Conservation (phyloP, 495 filamentous ascomycete genomes). For the Aspergillus asperescens region DNA sequence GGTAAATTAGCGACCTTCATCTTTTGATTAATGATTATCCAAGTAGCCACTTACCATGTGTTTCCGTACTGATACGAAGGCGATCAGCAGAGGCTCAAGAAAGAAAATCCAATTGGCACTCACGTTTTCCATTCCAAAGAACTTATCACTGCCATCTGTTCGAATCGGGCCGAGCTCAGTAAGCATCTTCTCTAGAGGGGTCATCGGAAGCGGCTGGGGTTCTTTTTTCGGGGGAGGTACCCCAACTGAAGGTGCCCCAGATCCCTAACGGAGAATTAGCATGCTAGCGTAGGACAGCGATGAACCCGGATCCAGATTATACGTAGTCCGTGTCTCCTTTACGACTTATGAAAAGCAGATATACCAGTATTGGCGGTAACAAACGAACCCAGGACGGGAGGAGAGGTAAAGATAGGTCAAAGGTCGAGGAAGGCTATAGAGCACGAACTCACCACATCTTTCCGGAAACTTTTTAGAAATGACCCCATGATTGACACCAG, state of each 20-base stretch:
- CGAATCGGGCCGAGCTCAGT: constrained; percentile 72
- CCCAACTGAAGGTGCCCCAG: constrained; percentile 39
- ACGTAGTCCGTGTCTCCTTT: neutral
- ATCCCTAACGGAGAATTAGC: constrained; percentile 29
- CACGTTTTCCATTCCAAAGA: constrained; percentile 98
- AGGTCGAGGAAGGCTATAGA: neutral
- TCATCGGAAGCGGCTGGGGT: constrained; percentile 58
- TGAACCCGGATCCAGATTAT: neutral
- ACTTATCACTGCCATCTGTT: constrained; percentile 92
- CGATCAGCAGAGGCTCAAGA: constrained; percentile 19
- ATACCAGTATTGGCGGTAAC: neutral
- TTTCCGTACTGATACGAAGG: constrained; percentile 71
- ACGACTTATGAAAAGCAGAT: neutral
- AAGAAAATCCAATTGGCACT: constrained; percentile 28
- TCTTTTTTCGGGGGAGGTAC: constrained; percentile 63
- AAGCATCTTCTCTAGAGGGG: constrained; percentile 78
- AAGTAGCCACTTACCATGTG: constrained; percentile 65
- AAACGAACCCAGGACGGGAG: neutral
- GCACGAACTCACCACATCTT: constrained; percentile 36
- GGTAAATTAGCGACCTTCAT: constrained; percentile 1
- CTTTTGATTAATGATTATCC: neutral
- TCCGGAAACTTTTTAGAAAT: constrained; percentile 38
- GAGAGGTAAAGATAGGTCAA: neutral
- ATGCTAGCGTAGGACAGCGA: neutral
- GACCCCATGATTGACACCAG: constrained; percentile 40